Evolutionary conservation across 1,284 basidiomycete species (phyloP).

Genomic region (Leucoagaricus sp.): DNA sequence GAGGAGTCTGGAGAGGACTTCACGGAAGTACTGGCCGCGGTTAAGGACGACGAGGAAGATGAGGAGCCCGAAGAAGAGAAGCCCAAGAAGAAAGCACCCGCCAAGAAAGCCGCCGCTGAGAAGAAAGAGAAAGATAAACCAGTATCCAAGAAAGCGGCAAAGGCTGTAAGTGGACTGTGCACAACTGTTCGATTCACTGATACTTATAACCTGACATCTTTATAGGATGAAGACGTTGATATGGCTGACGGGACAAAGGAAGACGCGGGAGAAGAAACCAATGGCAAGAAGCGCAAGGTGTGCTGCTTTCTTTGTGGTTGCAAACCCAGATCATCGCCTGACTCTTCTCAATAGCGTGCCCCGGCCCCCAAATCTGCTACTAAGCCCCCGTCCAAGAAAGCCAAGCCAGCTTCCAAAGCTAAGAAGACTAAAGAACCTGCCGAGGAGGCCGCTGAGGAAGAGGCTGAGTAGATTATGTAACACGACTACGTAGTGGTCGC

Average conservation of each 20-base stretch:
- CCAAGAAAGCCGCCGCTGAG: slow-evolving; percentile 41
- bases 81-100: slow-evolving; percentile 38
- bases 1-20: slow-evolving; percentile 17
- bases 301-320: neutral
- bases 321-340: neutral
- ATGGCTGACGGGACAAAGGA: slow-evolving; percentile 29
- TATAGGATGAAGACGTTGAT: slow-evolving; percentile 28
- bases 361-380: slow-evolving; percentile 33
- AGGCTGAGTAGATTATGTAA: slow-evolving; percentile 18
- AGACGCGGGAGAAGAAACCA: slow-evolving; percentile 33
- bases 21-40: slow-evolving; percentile 25
- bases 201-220: neutral
- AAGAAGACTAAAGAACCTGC: slow-evolving; percentile 42
- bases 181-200: neutral
- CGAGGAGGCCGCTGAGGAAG: slow-evolving; percentile 37
- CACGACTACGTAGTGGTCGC: neutral
- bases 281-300: slow-evolving; percentile 50
- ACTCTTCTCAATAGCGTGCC: slow-evolving; percentile 28
- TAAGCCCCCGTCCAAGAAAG: slow-evolving; percentile 41
- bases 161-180: slow-evolving; percentile 23
- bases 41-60: slow-evolving; percentile 34
- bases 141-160: slow-evolving; percentile 25
- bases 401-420: slow-evolving; percentile 34
- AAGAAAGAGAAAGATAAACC: too few relatives aligned
- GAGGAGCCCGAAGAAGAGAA: slow-evolving; percentile 43